phyloP scores from a whole-genome alignment of 352 stramenopile species.

The Lagenidium giganteum region DNA sequence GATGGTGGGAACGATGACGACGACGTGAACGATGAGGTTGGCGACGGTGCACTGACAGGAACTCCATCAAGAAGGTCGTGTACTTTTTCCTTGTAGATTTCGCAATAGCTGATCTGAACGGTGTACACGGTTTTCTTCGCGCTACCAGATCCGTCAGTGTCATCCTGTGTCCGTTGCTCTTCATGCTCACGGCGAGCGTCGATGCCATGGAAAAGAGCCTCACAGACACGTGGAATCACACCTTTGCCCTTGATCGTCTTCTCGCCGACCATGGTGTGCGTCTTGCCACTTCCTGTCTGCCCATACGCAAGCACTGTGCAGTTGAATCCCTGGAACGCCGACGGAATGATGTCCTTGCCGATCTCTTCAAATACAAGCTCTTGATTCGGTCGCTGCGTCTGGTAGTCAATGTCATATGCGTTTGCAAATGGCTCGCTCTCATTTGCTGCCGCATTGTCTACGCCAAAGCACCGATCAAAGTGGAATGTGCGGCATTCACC shows the following conservation, averaged over 20 bases:
- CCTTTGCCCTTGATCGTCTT: constrained; percentile 54
- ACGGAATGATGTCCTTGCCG: constrained; percentile 57
- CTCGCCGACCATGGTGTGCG: constrained; percentile 81
- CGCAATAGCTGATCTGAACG: constrained; percentile 68
- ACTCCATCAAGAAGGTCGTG: constrained; percentile 66
- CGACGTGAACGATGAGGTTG: constrained; percentile 12
- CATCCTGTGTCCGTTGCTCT: constrained; percentile 5
- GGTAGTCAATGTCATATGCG: constrained; percentile 33
- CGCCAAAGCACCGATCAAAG: constrained; percentile 76
- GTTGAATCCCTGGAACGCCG: constrained; percentile 80
- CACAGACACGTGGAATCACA: constrained; percentile 74
- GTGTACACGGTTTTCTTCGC: constrained; percentile 10
- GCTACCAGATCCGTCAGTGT: constrained; percentile 3
- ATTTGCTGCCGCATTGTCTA: constrained; percentile 20
- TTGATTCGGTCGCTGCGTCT: constrained; percentile 50
- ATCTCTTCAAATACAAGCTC: constrained; percentile 77
- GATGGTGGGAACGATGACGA: constrained; percentile 23
- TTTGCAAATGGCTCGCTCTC: constrained; percentile 32
- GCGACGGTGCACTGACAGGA: not conserved
- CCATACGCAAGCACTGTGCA: constrained; percentile 81
- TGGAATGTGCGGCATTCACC: constrained; percentile 66
- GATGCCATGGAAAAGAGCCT: constrained; percentile 69
- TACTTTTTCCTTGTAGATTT: constrained; percentile 88
- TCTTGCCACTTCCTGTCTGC: constrained; percentile 79
- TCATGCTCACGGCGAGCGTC: constrained; percentile 30